Conservation (phyloP, 169 alveolate genomes). For the Perkinsus marinus region DNA sequence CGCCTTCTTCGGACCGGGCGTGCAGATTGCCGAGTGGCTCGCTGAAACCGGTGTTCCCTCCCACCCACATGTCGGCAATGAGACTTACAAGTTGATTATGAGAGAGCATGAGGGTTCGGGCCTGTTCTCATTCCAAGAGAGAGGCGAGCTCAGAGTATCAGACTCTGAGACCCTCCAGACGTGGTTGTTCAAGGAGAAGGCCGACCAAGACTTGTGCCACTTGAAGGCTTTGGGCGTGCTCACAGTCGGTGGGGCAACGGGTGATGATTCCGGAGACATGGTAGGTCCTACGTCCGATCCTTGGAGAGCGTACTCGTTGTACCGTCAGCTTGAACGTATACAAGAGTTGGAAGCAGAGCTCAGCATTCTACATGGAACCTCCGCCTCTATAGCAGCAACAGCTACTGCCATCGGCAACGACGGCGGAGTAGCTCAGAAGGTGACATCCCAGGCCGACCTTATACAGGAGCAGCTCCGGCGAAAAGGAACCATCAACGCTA, state of each 20-base stretch:
- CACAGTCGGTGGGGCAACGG: neutral
- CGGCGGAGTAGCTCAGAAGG: neutral
- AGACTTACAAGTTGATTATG: neutral
- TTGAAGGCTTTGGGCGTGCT: neutral
- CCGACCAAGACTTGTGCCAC: neutral
- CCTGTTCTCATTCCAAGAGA: neutral
- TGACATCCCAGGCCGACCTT: neutral
- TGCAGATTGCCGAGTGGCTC: neutral
- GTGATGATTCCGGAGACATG: neutral
- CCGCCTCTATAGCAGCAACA: neutral
- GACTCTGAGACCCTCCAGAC: neutral
- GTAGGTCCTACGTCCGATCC: neutral
- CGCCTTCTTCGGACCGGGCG: neutral
- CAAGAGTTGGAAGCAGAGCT: neutral
- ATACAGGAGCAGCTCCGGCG: neutral
- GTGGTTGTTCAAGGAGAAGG: neutral
- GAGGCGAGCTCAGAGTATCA: neutral
- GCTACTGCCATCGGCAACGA: neutral
- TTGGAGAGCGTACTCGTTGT: neutral
- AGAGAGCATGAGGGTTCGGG: neutral
- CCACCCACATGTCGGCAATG: neutral
- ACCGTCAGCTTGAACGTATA: neutral
- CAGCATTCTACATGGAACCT: neutral
- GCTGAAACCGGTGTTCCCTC: neutral
- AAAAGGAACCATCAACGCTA: neutral